Conservation (phyloP, 352 stramenopile genomes). For the Pilasporangium apinafurcum region DNA sequence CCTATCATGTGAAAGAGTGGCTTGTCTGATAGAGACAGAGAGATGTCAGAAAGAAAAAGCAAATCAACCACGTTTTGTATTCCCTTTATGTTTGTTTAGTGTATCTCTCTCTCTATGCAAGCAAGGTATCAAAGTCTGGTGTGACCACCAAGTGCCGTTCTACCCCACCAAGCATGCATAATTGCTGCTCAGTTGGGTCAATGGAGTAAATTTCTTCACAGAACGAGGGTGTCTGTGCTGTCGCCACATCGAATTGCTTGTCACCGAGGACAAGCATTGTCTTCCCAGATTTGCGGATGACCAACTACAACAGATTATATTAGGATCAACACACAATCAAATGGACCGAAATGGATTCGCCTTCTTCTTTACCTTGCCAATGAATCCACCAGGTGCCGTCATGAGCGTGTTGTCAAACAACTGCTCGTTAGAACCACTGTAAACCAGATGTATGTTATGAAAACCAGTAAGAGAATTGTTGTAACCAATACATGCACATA, state of each 20-base stretch:
- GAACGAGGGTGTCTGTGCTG: constrained; percentile 73
- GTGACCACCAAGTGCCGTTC: constrained; percentile 81
- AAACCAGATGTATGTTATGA: too few relatives aligned
- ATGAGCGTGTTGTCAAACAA: constrained; percentile 66
- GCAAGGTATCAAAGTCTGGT: constrained; percentile 78
- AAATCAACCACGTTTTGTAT: too few relatives aligned
- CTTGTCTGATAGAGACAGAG: too few relatives aligned
- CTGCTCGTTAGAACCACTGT: constrained; percentile 47
- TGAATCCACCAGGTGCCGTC: constrained; percentile 64
- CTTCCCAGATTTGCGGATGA: constrained; percentile 81
- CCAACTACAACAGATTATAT: constrained; percentile 30
- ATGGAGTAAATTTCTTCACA: constrained; percentile 83
- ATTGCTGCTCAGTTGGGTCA: constrained; percentile 58
- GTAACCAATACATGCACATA: neutral
- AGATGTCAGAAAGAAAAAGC: too few relatives aligned
- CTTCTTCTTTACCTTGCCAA: constrained; percentile 62
- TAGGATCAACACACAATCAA: neutral
- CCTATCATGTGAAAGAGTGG: too few relatives aligned
- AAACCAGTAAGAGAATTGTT: too few relatives aligned
- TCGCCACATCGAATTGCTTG: constrained; percentile 81
- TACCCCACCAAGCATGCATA: constrained; percentile 68
- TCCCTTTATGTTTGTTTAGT: neutral
- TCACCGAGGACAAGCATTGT: constrained; percentile 80
- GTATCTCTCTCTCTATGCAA: constrained; percentile 42
- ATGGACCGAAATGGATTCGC: neutral